Conservation (phyloP, 2,329 filamentous ascomycete species). For the Amphichorda felina region DNA sequence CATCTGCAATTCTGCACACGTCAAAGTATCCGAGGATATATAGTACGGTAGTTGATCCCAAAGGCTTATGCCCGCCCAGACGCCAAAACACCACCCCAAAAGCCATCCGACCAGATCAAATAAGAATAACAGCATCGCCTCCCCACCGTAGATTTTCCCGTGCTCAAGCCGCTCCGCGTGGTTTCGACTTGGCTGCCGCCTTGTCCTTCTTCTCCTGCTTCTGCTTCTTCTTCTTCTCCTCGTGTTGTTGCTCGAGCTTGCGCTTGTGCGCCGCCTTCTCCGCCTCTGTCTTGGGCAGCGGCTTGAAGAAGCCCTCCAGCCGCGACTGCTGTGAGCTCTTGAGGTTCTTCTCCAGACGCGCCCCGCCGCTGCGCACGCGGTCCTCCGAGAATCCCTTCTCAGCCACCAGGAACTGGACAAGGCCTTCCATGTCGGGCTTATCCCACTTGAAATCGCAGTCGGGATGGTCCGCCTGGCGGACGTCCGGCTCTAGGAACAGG, state of each 20-base stretch:
- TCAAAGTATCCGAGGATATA: no score
- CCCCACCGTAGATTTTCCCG: no score
- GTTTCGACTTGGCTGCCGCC: constrained; percentile 80
- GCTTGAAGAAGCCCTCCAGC: constrained; percentile 95
- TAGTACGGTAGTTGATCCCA: no score
- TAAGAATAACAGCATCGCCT: no score
- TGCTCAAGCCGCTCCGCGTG: constrained; percentile 50
- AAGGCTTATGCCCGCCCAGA: background rate
- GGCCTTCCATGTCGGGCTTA: constrained; percentile 76
- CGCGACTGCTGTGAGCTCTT: constrained; percentile 86
- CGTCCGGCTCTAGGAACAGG: constrained; percentile 85
- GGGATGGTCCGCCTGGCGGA: constrained; percentile 68
- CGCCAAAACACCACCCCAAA: constrained; percentile 3
- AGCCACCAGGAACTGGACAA: constrained; percentile 78
- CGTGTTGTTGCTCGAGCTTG: constrained; percentile 85
- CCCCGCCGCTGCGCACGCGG: constrained; percentile 68
- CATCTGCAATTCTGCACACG: no score
- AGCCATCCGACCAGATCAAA: no score
- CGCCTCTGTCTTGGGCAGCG: constrained; percentile 74
- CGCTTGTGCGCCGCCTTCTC: constrained; percentile 80
- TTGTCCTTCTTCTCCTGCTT: constrained; percentile 95
- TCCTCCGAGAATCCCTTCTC: constrained; percentile 98
- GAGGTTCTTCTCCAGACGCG: constrained; percentile 75
- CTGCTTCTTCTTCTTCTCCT: constrained; percentile 87
- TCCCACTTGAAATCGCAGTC: constrained; percentile 99